Conservation (phyloP, 768 basidiomycete genomes). For the Boletus reticuloceps region DNA sequence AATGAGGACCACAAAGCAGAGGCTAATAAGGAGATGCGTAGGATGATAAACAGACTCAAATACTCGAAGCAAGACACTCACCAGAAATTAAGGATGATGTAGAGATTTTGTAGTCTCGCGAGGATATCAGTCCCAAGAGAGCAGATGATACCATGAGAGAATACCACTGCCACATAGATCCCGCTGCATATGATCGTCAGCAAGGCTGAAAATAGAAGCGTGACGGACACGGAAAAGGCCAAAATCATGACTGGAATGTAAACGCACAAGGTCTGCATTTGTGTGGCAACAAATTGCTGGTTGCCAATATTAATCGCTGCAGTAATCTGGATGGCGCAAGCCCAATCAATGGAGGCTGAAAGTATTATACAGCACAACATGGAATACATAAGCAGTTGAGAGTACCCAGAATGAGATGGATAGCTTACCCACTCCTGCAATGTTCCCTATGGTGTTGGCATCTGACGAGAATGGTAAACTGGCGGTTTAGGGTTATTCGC, state of each 20-base stretch:
- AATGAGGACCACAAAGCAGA: conserved; percentile 43
- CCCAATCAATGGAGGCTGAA: conserved; percentile 64
- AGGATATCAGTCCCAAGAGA: conserved; percentile 64
- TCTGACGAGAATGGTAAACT: conserved; percentile 25
- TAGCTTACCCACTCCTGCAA: conserved; percentile 37
- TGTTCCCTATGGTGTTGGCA: conserved; percentile 54
- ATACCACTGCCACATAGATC: conserved; percentile 58
- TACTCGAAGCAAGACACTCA: conserved; percentile 32
- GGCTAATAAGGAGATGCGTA: background rate
- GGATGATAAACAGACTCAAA: too few species aligned
- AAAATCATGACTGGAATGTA: background rate
- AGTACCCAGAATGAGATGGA: background rate
- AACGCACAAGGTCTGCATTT: conserved; percentile 44
- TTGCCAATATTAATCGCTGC: conserved; percentile 60
- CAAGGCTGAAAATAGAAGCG: background rate
- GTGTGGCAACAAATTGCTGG: conserved; percentile 37
- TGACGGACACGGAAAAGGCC: too few species aligned
- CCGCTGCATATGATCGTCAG: conserved; percentile 41
- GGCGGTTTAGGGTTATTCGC: background rate
- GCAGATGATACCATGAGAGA: conserved; percentile 62
- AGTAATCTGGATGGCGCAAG: conserved; percentile 60
- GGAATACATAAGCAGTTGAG: background rate
- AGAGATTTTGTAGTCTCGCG: conserved; percentile 68
- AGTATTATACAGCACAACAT: background rate
- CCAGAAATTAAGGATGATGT: conserved; percentile 68